These are phyloP conservation scores for Thymus mandschuricus DNA, from an alignment of 257 asterid genomes.

Conservation along the genomic window DNA sequence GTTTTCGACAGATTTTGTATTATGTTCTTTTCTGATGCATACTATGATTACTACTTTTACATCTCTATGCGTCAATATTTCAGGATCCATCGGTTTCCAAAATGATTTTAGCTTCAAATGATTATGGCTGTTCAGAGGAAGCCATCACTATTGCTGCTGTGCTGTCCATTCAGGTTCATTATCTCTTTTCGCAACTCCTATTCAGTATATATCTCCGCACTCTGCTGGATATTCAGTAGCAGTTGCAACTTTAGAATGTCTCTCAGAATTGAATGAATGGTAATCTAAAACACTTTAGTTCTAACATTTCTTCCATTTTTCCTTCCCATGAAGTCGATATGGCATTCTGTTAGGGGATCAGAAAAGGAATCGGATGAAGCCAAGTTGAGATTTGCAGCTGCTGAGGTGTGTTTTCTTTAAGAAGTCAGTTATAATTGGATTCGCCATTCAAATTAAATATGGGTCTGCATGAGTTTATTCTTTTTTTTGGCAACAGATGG, in stretches of 20 bases:
- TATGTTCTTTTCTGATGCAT: too few relatives aligned
- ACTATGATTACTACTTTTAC: background rate
- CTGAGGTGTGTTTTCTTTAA: constrained; percentile 63
- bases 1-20: too few relatives aligned
- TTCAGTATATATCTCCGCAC: constrained; percentile 1
- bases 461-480: background rate
- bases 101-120: constrained; percentile 84
- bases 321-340: constrained; percentile 66
- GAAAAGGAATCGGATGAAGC: constrained; percentile 93
- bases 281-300: background rate
- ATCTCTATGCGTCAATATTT: constrained; percentile 19
- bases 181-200: constrained; percentile 13
- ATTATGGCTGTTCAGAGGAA: constrained; percentile 90
- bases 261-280: background rate
- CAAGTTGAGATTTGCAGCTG: constrained; percentile 91
- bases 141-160: constrained; percentile 87
- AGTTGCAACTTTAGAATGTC: constrained; percentile 8
- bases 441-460: background rate
- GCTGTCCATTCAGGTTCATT: constrained; percentile 81
- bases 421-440: background rate
- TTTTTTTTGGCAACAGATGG: background rate
- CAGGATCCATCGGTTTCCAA: constrained; percentile 95
- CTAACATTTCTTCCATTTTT: constrained; percentile 1
- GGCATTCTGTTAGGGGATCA: constrained; percentile 77
- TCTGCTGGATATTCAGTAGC: constrained; percentile 4